Percentiles rank a stretch among this genome's conserved stretches.
phyloP scores from a whole-genome alignment of 306 rosid species.

The Prunus kanzakura region DNA sequence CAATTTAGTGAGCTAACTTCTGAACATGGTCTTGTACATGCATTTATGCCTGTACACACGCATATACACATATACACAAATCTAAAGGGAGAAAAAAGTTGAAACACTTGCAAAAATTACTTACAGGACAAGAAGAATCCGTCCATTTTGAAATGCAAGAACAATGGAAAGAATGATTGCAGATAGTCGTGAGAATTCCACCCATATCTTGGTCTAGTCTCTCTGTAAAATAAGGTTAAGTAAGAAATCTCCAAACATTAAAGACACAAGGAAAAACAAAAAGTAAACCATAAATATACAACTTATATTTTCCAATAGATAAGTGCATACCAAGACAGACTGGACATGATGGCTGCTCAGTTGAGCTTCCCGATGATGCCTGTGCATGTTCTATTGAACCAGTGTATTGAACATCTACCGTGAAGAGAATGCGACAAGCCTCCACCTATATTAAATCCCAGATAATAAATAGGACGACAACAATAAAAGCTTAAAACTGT shows the following conservation, averaged over 20 bases:
- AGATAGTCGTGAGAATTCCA: constrained; percentile 93
- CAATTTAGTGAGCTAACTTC: not conserved
- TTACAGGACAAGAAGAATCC: constrained; percentile 96
- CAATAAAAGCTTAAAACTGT: not conserved
- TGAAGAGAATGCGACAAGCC: constrained; percentile 69
- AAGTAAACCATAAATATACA: not conserved
- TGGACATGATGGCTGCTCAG: constrained; percentile 88
- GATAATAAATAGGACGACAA: constrained; percentile 5
- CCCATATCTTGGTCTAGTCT: constrained; percentile 78
- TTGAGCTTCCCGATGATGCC: constrained; percentile 61
- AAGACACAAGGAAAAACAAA: not conserved
- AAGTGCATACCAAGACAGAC: constrained; percentile 73
- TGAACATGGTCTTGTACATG: not conserved
- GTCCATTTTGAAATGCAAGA: constrained; percentile 96
- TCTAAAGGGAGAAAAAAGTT: not conserved
- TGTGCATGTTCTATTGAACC: constrained; percentile 85
- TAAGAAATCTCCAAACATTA: not conserved
- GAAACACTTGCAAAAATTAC: constrained; percentile 26
- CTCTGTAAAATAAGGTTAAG: constrained; percentile 45
- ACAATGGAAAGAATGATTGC: constrained; percentile 96
- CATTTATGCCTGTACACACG: not conserved
- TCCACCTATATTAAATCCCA: constrained; percentile 46
- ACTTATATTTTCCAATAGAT: not conserved
- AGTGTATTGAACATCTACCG: constrained; percentile 83
- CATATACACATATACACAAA: not conserved